phyloP scores from a whole-genome alignment of 78 protist genomes.

The Protostelium mycophagum region DNA sequence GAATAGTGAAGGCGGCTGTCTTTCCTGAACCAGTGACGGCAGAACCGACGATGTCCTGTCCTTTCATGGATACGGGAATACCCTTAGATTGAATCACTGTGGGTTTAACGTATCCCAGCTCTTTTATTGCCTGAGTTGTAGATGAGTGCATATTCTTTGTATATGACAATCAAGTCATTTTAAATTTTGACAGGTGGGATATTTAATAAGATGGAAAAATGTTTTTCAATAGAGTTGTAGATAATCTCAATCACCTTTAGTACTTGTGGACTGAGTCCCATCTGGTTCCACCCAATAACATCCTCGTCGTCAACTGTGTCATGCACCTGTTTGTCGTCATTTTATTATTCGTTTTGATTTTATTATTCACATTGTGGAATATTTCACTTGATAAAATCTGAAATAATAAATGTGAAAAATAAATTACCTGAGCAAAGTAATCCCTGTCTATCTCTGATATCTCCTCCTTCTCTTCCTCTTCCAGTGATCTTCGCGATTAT shows the following conservation, averaged over 20 bases:
- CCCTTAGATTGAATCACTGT: conserved; percentile 64
- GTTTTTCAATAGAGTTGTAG: background rate
- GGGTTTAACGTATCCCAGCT: conserved; percentile 44
- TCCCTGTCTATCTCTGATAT: background rate
- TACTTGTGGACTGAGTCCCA: background rate
- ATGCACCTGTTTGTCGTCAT: too few relatives aligned
- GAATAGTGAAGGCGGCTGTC: conserved; percentile 86
- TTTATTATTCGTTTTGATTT: too few relatives aligned
- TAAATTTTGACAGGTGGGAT: background rate
- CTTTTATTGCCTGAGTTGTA: conserved; percentile 33
- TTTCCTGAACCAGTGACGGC: conserved; percentile 92
- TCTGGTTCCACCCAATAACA: background rate
- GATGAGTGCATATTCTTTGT: too few relatives aligned
- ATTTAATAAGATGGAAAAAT: background rate
- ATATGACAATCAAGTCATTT: too few relatives aligned
- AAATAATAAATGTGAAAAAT: too few relatives aligned
- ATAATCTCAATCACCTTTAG: background rate
- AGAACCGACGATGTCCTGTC: conserved; percentile 75
- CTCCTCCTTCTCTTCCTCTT: background rate
- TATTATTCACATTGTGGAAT: too few relatives aligned
- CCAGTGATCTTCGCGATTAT: too few relatives aligned
- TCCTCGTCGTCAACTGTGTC: background rate
- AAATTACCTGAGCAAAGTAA: too few relatives aligned
- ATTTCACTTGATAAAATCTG: too few relatives aligned
- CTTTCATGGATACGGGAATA: conserved; percentile 69